Conservation (phyloP, 768 basidiomycete genomes). For the Omphalotus guepiniiformis region DNA sequence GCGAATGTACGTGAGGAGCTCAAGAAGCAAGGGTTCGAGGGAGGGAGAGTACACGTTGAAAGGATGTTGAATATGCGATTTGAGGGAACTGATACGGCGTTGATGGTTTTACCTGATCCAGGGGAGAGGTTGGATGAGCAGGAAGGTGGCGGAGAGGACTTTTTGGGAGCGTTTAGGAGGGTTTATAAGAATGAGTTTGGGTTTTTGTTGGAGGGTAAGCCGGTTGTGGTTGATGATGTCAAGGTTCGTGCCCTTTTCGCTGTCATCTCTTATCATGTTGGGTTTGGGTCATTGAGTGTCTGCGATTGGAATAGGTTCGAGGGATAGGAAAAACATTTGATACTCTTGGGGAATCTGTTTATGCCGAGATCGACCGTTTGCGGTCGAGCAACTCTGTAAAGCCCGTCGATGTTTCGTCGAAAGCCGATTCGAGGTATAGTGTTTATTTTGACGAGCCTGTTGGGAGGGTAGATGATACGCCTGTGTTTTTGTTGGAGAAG, state of each 20-base stretch:
- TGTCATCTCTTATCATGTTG: no score
- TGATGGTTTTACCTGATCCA: constrained; percentile 71
- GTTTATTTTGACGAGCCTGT: constrained; percentile 76
- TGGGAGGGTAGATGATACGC: constrained; percentile 73
- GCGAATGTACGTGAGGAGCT: constrained; percentile 62
- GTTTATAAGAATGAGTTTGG: constrained; percentile 88
- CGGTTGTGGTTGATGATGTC: constrained; percentile 86
- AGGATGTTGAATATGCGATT: constrained; percentile 90
- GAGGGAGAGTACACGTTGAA: constrained; percentile 66
- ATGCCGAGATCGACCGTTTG: constrained; percentile 59
- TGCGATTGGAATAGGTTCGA: constrained; percentile 49
- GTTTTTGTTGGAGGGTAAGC: constrained; percentile 82
- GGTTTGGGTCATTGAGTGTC: background rate
- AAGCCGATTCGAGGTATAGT: constrained; percentile 51
- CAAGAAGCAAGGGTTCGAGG: constrained; percentile 77
- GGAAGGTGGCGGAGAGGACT: constrained; percentile 63
- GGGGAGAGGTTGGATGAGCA: constrained; percentile 28
- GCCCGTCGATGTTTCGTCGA: constrained; percentile 11
- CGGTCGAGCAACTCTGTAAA: background rate
- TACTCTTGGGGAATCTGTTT: constrained; percentile 73
- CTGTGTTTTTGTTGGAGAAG: constrained; percentile 68
- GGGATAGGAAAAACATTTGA: constrained; percentile 92
- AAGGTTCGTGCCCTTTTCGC: constrained; percentile 48
- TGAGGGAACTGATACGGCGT: constrained; percentile 87
- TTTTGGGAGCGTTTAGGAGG: constrained; percentile 73